phyloP scores from a whole-genome alignment of 1,284 basidiomycete genomes.

The Ceratobasidium sp. region DNA sequence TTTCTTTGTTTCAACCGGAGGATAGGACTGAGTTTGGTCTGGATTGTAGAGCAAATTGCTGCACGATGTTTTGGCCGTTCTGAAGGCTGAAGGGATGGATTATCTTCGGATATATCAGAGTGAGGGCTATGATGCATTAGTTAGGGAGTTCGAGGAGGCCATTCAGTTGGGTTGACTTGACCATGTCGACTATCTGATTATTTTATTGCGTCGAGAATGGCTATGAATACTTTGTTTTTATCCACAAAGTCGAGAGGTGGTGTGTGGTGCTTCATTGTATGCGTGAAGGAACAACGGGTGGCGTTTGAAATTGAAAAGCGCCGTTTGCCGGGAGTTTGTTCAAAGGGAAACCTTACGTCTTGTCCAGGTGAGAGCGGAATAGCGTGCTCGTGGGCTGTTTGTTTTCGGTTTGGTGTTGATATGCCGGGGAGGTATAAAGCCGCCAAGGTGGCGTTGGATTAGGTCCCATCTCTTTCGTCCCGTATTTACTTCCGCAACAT shows the following conservation, averaged over 20 bases:
- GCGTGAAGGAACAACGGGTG: not conserved
- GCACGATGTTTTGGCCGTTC: not conserved
- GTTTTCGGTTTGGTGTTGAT: not conserved
- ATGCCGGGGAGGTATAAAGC: not conserved
- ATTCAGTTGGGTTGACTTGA: not conserved
- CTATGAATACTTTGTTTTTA: too few relatives aligned
- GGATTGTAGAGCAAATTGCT: not conserved
- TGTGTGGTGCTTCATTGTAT: slow-evolving; percentile 1
- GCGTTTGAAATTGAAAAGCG: not conserved
- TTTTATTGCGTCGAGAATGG: too few relatives aligned
- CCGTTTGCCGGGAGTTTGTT: not conserved
- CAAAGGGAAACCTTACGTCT: slow-evolving; percentile 9
- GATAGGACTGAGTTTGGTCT: not conserved
- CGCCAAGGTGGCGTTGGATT: not conserved
- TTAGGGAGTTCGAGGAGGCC: not conserved
- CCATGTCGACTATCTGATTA: too few relatives aligned
- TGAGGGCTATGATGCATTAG: not conserved
- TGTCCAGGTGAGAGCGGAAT: slow-evolving; percentile 11
- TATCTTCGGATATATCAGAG: not conserved
- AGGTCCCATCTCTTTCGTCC: too few relatives aligned
- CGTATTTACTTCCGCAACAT: too few relatives aligned
- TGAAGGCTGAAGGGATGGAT: not conserved
- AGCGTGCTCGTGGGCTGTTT: not conserved
- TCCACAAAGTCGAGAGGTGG: too few relatives aligned
- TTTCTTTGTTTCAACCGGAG: not conserved